Evolutionary conservation across 192 early-diverging fungal species (phyloP), one percentile per base, ranked within the genome.

Genomic region (Physocladia obscura): DNA sequence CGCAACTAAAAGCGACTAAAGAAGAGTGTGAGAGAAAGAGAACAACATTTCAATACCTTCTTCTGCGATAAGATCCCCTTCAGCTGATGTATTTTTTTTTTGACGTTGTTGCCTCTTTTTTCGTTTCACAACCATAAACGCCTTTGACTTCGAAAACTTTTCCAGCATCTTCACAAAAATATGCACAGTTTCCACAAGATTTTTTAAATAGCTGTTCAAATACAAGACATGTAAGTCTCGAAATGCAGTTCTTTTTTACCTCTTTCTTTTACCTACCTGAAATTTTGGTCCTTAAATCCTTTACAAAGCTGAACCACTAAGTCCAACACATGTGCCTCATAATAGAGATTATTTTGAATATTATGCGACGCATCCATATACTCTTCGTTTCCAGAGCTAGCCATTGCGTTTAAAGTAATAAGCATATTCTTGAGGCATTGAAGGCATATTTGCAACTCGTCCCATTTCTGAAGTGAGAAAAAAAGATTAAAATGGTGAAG

Each of bases 301-400:
- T 76, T 71, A 2, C 81, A 71, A 6, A 90, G 61, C 2, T 83
- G 76, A 8, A 82, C 50, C 55, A 89, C 74, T 8, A 87, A 30
- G n/a, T 92, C 89, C 3, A 90, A 67, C 0, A 80, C 83, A 0
- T 79, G 76, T 13, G 84, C 78, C 44, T 90, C 89, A 67, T 92
- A 88, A 34, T 88, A 92, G 27, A 92, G 60, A 57, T 90, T 90
- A 59, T 81, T 84, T 72, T 90, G 90, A 29, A 90, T 77, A 62
- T 81, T 79, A 29, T 84, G 80, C 1, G 90, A 81, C 0, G 81
- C 79, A 15, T 89, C 87, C 1, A 69, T 69, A 48, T 80, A 84
- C 4, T 85, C 80, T 44, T 82, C 75, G 17, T 80, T 71, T 21
- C 62, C 48, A 15, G 80, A 81, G n/a, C 70, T 73, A 17, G 54